A percentile compares a stretch with the other conserved stretches of the same genome.
phyloP scores from a whole-genome alignment of 768 basidiomycete genomes.

The Paxillus rubicundulus region DNA sequence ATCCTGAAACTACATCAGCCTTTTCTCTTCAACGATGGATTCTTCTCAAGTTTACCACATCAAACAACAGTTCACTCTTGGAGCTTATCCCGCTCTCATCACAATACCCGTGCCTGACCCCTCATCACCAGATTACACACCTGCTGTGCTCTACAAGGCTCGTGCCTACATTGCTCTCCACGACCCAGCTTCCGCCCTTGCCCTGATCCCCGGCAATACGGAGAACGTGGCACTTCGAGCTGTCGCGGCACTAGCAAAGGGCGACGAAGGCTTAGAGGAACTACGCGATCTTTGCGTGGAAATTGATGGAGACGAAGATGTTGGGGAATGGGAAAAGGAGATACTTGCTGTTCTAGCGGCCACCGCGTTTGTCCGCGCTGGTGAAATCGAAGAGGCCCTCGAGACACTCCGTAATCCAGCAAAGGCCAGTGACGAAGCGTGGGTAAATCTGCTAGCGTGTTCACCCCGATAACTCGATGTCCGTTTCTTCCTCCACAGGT shows the following conservation, averaged over 20 bases:
- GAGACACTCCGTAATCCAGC: constrained; percentile 77
- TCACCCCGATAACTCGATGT: not conserved
- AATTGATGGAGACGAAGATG: constrained; percentile 73
- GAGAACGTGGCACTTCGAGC: constrained; percentile 72
- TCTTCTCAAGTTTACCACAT: constrained; percentile 65
- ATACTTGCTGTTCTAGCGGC: constrained; percentile 78
- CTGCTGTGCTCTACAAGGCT: constrained; percentile 71
- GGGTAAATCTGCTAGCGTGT: constrained; percentile 25
- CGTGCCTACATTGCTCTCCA: constrained; percentile 74
- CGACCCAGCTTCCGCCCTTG: constrained; percentile 52
- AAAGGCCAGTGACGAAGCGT: constrained; percentile 86
- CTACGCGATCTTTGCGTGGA: constrained; percentile 85
- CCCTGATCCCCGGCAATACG: constrained; percentile 53
- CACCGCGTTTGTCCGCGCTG: constrained; percentile 81
- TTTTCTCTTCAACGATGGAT: constrained; percentile 39
- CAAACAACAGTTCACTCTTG: constrained; percentile 76
- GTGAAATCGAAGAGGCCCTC: constrained; percentile 88
- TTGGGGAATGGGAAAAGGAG: constrained; percentile 65
- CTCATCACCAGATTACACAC: constrained; percentile 60
- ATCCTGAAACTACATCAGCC: too few species aligned
- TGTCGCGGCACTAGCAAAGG: constrained; percentile 65
- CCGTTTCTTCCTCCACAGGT: constrained; percentile 41
- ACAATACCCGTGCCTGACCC: constrained; percentile 55
- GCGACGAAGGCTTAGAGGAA: constrained; percentile 68
- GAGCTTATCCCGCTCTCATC: constrained; percentile 66